Evolutionary conservation across 2,329 filamentous ascomycete species (phyloP), one percentile per base, ranked within the genome.

Genomic region (Phyllosticta citriasiana): DNA sequence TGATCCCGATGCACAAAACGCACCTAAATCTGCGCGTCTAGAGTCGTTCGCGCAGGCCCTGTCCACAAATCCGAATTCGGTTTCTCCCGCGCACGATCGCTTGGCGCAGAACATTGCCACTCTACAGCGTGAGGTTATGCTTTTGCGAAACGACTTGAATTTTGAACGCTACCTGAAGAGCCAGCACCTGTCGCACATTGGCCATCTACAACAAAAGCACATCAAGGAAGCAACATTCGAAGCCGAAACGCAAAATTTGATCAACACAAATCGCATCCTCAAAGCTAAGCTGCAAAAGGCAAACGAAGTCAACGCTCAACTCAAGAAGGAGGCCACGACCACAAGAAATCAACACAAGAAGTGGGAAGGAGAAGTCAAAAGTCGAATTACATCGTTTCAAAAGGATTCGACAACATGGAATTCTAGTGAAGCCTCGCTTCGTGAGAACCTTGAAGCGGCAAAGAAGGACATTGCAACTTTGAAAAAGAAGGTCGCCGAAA

Each of bases 131-230:
- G 87, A 91, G 67, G 82, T 91, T n/a, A 82, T 91, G 59, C 76
- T 92, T 2, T 74, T 94, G 10, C 85, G 87, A 53, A 94, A 92
- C 64, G 89, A 94, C 67, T 78, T 94, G 53, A 89, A 88, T 65
- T 94, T 93, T 68, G 90, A 94, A 71, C 82, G 88, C 26, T 93
- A 91, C 72, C 81, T 93, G 67, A 93, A 92, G 70, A 84, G 91
- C 65, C 89, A 94, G 68, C 89, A 93, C 71, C 83, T 92, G 65
- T 83, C 86, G 1, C 88, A 93, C 63, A 92, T 94, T 69, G 88
- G 88, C 0, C 88, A 90, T 68, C 75, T 94, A 52, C 86, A 89
- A 66, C 81, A 88, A 14, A 85, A 86, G 64, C 86, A 91, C 62
- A 84, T 93, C 65, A 84, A 84, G 65, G 88, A 92, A 71, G 88